Evolutionary conservation across 306 rosid genomes (phyloP), one percentile per base, ranked within the genome.

Genomic region (Inga oerstediana): DNA sequence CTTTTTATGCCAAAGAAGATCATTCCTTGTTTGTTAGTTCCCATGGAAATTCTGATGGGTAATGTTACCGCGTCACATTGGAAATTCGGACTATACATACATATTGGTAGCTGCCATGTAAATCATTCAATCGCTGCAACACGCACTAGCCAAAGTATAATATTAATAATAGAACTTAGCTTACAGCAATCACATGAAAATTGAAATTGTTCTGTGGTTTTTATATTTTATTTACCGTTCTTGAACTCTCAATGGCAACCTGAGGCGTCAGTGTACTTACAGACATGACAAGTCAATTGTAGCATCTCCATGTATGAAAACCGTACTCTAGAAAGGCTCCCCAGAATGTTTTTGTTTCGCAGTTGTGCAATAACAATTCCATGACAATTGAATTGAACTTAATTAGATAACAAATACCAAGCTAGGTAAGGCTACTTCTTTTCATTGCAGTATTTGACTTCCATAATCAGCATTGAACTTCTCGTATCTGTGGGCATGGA

Each of bases 401-500:
- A 77, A 17, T 2, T 39, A 48, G 2, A 66, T 77, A 13, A 77
- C 44, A 24, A 14, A 35, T 22, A 8, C 72, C 20, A 62, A 30
- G 44, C 20, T 19, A n/a, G 43, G 70, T 45, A 19, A 49, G 49
- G 70, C 41, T 61, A 34, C n/a, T 79, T 59, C 61, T 72, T 86
- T 62, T 89, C 86, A 91, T 24, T 78, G 86, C 78, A 83, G 89
- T 52, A 87, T 76, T 66, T 90, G 94, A 85, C 91, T 90, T 67
- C 97, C 97, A 32, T 90, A 92, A 75, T 90, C 90, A 4, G 87
- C 75, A 82, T 92, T 92, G 69, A 92, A 90, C 82, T 90, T 83
- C 39, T 86, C 94, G 4, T 92, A 92, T 41, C 86, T 93, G 74
- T 79, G 91, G 79, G 90, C 88, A 58, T 81, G 88, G 81, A 92